phyloP scores from a whole-genome alignment of 2,329 filamentous ascomycete species.

The Graphiopsis chlorocephala region DNA sequence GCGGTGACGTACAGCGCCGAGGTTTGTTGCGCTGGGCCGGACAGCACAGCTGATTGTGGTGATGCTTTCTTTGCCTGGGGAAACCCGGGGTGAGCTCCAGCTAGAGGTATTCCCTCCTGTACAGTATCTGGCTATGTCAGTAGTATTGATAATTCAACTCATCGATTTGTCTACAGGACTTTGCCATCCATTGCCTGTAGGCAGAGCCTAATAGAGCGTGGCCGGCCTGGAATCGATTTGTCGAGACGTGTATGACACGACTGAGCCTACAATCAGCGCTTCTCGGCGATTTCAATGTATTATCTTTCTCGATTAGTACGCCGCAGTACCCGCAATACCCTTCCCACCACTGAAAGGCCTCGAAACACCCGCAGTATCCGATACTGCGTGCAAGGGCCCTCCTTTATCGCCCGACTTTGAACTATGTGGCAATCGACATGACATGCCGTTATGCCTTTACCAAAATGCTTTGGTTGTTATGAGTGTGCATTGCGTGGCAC shows the following conservation, averaged over 20 bases:
- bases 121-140: not conserved
- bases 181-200: not conserved
- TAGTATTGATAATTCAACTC: not conserved
- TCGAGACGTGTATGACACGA: constrained; percentile 1
- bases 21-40: constrained; percentile 12
- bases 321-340: constrained; percentile 12
- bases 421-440: constrained; percentile 1
- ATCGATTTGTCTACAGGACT: not conserved
- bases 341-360: not conserved
- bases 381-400: not conserved
- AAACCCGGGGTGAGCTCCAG: not conserved
- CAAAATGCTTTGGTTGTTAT: not conserved
- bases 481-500: too few species aligned
- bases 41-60: not conserved
- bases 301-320: not conserved
- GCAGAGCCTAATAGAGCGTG: not conserved
- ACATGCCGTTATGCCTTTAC: not conserved
- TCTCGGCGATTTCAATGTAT: not conserved
- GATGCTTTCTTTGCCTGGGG: not conserved
- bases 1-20: constrained; percentile 6
- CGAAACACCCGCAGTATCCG: constrained; percentile 7
- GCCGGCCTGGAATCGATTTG: not conserved
- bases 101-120: not conserved
- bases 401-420: not conserved
- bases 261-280: not conserved